Percentiles rank a stretch among this genome's conserved stretches.
These are phyloP conservation scores for Bisporella sp. DNA, from an alignment of 2,329 filamentous ascomycete species.

Conservation along the genomic window DNA sequence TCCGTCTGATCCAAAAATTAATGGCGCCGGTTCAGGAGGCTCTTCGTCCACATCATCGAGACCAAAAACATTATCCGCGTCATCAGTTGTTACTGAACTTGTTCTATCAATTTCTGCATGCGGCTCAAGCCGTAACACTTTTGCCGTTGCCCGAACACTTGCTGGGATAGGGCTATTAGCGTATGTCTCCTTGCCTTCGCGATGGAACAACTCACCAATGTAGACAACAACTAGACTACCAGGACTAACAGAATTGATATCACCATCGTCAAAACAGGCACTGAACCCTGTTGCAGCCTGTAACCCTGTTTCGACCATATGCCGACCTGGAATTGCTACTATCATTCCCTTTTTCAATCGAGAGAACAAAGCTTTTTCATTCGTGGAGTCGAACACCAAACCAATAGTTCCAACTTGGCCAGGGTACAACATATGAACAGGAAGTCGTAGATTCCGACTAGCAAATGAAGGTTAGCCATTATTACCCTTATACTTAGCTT, in stretches of 20 bases:
- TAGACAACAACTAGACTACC: constrained; percentile 76
- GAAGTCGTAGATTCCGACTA: constrained; percentile 70
- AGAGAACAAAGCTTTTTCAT: constrained; percentile 29
- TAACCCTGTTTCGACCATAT: constrained; percentile 52
- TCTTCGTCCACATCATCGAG: constrained; percentile 41
- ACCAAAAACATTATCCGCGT: constrained; percentile 46
- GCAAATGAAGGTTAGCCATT: no score
- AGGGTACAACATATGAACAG: constrained; percentile 66
- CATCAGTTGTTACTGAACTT: constrained; percentile 19
- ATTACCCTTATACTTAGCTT: no score
- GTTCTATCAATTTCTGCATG: constrained; percentile 18
- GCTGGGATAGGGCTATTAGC: constrained; percentile 32
- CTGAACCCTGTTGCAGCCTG: constrained; percentile 62
- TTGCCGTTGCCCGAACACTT: constrained; percentile 76
- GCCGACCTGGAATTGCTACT: constrained; percentile 54
- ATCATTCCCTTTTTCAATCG: constrained; percentile 77
- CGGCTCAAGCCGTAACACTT: constrained; percentile 50
- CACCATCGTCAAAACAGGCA: constrained; percentile 60
- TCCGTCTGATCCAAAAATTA: constrained; percentile 32
- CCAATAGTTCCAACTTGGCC: constrained; percentile 90
- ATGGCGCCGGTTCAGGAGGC: constrained; percentile 20
- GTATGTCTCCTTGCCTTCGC: no score
- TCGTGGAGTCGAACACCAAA: constrained; percentile 49
- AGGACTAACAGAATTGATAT: constrained; percentile 54
- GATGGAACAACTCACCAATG: constrained; percentile 31